Evolutionary conservation across 257 asterid genomes (phyloP), one percentile per base, ranked within the genome.

Genomic region (Solanum gracilifrons): DNA sequence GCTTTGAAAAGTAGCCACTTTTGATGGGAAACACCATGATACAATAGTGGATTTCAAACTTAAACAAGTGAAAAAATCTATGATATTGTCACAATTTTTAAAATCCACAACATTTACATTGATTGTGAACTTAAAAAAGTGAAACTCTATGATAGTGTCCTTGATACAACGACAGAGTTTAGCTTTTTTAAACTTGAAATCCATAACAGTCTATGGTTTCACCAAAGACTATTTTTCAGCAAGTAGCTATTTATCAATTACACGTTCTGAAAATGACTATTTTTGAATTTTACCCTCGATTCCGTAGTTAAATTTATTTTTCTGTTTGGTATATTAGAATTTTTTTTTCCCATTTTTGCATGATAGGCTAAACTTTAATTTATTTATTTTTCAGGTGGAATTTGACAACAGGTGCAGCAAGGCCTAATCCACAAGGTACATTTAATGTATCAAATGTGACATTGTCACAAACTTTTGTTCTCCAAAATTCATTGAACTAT

Each of bases 341-440:
- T n/a, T 41, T 13, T 13, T 12, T 1, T 1, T 0, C 35, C 74
- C 2, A 29, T 29, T 69, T 69, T 29, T n/a, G 4, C 74, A 12
- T 68, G 36, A 15, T 13, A 29, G 23, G 39, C 2, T 1, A 21
- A 31, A 31, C 2, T 80, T 41, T 25, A 0, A 80, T 25, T 41
- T 4, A 31, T n/a, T 82, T 27, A 4, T 6, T 37, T 82, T n/a
- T 43, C 32, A 95, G 98, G 92, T 91, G 91, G 96, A 94, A 95
- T 80, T 82, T 93, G 94, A 92, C 94, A 0, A 68, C 95, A 0
- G 96, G 97, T 20, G 97, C 93, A 5, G 93, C 98, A 18, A 92
- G 96, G 73, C 98, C 96, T 23, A 94, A 95, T 79, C 95, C 93
- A 31, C 98, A 94, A 88, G 98, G 98, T 3, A 8, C 97, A 27